Conservation (phyloP, 331 rosid genomes). For the Dryas integrifolia region DNA sequence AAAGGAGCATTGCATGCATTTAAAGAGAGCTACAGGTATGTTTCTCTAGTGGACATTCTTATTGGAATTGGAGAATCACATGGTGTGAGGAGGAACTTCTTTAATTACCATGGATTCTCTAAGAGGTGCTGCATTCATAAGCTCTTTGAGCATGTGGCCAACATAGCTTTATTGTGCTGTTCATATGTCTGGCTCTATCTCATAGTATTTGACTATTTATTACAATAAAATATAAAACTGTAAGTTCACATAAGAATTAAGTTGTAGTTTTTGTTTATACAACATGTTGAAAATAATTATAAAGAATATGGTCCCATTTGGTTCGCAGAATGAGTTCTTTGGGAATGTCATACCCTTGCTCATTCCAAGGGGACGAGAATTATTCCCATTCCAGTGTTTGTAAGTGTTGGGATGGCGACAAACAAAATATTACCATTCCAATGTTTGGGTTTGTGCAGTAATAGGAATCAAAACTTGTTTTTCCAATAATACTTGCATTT, state of each 20-base stretch:
- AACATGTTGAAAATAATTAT: neutral
- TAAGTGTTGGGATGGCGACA: too few species aligned
- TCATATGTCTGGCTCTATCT: neutral
- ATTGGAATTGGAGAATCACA: neutral
- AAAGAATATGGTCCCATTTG: neutral
- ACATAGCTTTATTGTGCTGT: neutral
- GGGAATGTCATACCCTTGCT: too few species aligned
- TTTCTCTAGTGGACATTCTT: slow-evolving; percentile 12
- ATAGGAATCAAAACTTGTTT: too few species aligned
- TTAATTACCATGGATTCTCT: neutral
- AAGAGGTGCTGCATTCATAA: neutral
- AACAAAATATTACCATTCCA: too few species aligned
- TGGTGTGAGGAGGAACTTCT: neutral
- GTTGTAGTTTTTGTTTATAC: neutral
- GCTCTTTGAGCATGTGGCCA: neutral
- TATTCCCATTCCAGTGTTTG: too few species aligned
- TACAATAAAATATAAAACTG: neutral
- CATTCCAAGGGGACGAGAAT: too few species aligned
- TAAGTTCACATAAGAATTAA: neutral
- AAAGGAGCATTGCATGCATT: slow-evolving; percentile 64
- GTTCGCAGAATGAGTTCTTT: neutral
- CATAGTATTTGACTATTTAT: neutral
- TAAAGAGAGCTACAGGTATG: slow-evolving; percentile 76
- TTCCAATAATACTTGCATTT: too few species aligned
- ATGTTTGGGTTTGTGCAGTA: too few species aligned